Base-by-base conservation (phyloP, 2,329 filamentous ascomycete species). In the Neopestalotiopsis sp. region DNA sequence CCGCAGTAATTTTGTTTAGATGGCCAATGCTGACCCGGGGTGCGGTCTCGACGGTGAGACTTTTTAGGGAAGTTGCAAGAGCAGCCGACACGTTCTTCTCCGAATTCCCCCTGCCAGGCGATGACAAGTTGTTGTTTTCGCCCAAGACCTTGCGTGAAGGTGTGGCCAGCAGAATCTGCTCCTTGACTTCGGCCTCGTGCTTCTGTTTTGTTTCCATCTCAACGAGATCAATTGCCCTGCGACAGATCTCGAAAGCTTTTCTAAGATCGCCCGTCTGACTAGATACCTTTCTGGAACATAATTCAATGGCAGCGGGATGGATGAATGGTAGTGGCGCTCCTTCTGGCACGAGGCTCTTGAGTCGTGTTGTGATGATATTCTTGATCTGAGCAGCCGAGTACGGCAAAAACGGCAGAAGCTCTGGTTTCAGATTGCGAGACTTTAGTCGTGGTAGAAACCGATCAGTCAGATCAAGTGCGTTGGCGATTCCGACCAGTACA, bases 161-260 rank as follows among this genome's bases (percentile, higher is more conserved):
- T 61, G 88, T 91, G 70, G 88, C 85, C 42, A 88, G 86, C 13
- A 91, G 79, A 7, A 88, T 81, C 56, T 84, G 82, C 71, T 90
- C 88, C 67, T 86, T 84, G 70, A 83, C 84, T 73, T 84, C 88
- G 71, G 91, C 89, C 71, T 92, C 88, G 71, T 94, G 88, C 77
- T 92, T 94, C 71, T 90, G 86, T 69, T 90, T 89, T 1, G 93
- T 95, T 80, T 98, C 95, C 66, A 89, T 86, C 81, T 98, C 96
- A 63, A 98, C 90, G 28, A 97, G 83, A 79, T 98, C 95, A 68
- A 99, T 90, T 3, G 95, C 94, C 67, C 94, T 90, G 61, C 94
- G 92, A 79, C 95, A 94, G 70, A 99, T 94, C 79, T 98, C 95
- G 76, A 98, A 98, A 0, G 95, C 95, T 80, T 97, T 97, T 70